Evolutionary conservation across 1,284 basidiomycete species (phyloP).

Genomic region (Mycosarcoma mackinlayi): DNA sequence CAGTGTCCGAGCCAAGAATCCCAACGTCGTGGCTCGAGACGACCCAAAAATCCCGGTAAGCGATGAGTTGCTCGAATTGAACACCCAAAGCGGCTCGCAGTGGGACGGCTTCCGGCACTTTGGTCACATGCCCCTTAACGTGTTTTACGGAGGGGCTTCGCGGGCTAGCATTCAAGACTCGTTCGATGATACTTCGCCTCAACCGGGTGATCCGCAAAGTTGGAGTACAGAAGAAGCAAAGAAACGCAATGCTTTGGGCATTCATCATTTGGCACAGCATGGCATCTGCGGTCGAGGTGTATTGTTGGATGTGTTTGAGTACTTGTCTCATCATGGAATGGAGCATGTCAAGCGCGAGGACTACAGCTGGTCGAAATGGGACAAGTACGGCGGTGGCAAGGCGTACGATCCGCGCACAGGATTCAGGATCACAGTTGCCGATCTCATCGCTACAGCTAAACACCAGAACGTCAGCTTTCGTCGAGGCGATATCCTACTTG

Average conservation of each 20-base stretch:
- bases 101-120: slow-evolving; percentile 75
- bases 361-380: slow-evolving; percentile 24
- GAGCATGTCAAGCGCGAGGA: slow-evolving; percentile 15
- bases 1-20: slow-evolving; percentile 9
- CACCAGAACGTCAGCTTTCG: slow-evolving; percentile 72
- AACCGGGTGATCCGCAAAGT: slow-evolving; percentile 28
- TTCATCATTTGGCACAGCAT: slow-evolving; percentile 73
- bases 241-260: slow-evolving; percentile 45
- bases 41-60: slow-evolving; percentile 37
- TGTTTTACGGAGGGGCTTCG: slow-evolving; percentile 54
- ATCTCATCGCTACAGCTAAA: slow-evolving; percentile 76
- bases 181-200: slow-evolving; percentile 23
- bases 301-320: slow-evolving; percentile 73
- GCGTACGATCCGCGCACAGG: slow-evolving; percentile 75
- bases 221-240: slow-evolving; percentile 27
- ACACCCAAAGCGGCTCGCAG: slow-evolving; percentile 79
- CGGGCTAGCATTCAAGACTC: slow-evolving; percentile 49
- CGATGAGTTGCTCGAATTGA: slow-evolving; percentile 71
- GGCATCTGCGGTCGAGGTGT: slow-evolving; percentile 80
- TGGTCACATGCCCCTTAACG: slow-evolving; percentile 53
- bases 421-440: slow-evolving; percentile 73
- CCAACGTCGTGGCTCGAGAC: slow-evolving; percentile 21
- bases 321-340: slow-evolving; percentile 43
- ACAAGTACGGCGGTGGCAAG: slow-evolving; percentile 28
- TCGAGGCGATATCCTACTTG: slow-evolving; percentile 53